Percentiles rank a stretch among this genome's conserved stretches.
Conservation (phyloP, 306 rosid genomes). For the Vachellia collinsii region DNA sequence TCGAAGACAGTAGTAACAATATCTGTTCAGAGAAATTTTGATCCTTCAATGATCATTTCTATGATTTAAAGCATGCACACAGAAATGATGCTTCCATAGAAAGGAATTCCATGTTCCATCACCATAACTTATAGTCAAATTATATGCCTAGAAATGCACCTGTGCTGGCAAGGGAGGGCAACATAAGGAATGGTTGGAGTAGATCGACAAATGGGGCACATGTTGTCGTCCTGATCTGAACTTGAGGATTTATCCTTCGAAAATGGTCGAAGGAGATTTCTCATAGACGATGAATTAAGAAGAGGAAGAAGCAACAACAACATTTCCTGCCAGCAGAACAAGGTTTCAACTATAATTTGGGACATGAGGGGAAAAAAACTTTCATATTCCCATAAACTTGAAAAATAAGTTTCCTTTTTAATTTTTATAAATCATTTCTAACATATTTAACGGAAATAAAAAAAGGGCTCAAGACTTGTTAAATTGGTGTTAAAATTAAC, state of each 20-base stretch:
- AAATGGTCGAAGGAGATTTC: constrained; percentile 81
- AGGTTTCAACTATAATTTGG: constrained; percentile 20
- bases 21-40: constrained; percentile 51
- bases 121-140: constrained; percentile 8
- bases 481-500: neutral
- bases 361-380: neutral
- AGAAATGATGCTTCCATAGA: neutral
- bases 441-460: neutral
- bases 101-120: constrained; percentile 7
- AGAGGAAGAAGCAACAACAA: constrained; percentile 94
- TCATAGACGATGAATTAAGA: constrained; percentile 83
- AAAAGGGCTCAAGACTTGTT: neutral
- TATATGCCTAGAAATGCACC: constrained; percentile 48
- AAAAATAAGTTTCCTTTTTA: neutral
- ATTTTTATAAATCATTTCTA: neutral
- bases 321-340: constrained; percentile 85
- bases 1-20: constrained; percentile 95
- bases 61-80: constrained; percentile 23
- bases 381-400: constrained; percentile 7
- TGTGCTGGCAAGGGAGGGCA: constrained; percentile 97
- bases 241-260: constrained; percentile 87
- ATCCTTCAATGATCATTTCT: neutral
- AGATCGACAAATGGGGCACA: constrained; percentile 85
- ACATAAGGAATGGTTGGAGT: constrained; percentile 85
- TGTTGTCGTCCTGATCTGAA: constrained; percentile 64